Evolutionary conservation across 352 stramenopile species (phyloP).

Genomic region (Phytophthora multivora): DNA sequence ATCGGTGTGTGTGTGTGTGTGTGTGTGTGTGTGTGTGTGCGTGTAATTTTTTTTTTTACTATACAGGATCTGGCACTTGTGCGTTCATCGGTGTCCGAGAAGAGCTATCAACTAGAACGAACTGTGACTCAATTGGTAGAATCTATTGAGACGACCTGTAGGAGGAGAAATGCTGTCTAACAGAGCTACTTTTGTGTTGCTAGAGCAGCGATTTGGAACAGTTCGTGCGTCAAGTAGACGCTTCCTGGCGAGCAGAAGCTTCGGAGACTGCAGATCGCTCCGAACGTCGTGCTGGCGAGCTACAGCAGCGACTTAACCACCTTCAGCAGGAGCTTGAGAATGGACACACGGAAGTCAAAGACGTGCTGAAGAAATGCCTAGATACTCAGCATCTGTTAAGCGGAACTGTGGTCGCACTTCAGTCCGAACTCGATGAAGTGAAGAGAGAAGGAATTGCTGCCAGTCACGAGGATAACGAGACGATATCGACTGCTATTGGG

Average conservation of each 20-base stretch:
- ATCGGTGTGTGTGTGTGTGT: too few relatives aligned
- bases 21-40: too few relatives aligned
- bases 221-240: slow-evolving; percentile 30
- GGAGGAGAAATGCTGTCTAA: neutral
- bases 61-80: slow-evolving; percentile 62
- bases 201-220: slow-evolving; percentile 40
- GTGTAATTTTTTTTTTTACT: too few relatives aligned
- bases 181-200: neutral
- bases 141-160: neutral
- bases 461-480: slow-evolving; percentile 3
- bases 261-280: slow-evolving; percentile 8
- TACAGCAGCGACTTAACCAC: slow-evolving; percentile 28
- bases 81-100: slow-evolving; percentile 60
- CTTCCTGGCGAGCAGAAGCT: slow-evolving; percentile 26
- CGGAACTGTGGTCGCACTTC: slow-evolving; percentile 56
- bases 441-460: slow-evolving; percentile 13
- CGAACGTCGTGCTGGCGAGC: slow-evolving; percentile 12
- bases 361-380: slow-evolving; percentile 54
- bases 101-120: slow-evolving; percentile 51
- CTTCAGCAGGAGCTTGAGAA: slow-evolving; percentile 22
- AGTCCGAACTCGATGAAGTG: slow-evolving; percentile 54
- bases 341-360: slow-evolving; percentile 49
- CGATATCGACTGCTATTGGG: slow-evolving; percentile 35
- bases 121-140: slow-evolving; percentile 50
- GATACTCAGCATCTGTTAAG: slow-evolving; percentile 70